Evolutionary conservation across 768 basidiomycete genomes (phyloP), one percentile per base, ranked within the genome.

Genomic region (Collybiopsis confluens): DNA sequence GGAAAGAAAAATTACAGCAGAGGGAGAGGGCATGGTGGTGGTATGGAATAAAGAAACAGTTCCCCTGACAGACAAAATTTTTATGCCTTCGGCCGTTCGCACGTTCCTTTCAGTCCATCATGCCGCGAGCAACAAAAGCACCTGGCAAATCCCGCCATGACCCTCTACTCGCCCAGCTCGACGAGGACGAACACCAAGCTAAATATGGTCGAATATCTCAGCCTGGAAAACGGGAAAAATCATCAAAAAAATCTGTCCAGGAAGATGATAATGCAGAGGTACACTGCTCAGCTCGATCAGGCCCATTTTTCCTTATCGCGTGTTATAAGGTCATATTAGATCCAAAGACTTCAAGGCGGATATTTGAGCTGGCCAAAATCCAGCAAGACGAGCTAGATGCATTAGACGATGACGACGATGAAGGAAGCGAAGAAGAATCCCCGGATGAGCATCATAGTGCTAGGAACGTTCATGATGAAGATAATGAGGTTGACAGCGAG

Each of bases 361-460:
- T 99, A 45, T 88, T 99, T 59, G 89, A 94, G 66, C 82, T 99
- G 52, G 96, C 96, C 15, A 79, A 82, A 64, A 87, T 90, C 61
- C 96, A 99, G 69, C 94, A 98, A 70, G 87, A 92, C 65, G 94
- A 98, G 64, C 69, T 95, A 3, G 83, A 83, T 51, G 77, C 82
- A 60, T 73, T 74, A 16, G 81, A 83, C 26, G 82, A 70, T 38
- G 71, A 76, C 59, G 81, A 82, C 26, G 76, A 82, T 1, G 87
- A 85, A 9, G 81, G 85, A 5, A 76, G 84, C 9, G 79, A 78
- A 5, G 78, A 78, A 24, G 70, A 73, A 4, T 79, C 73, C 28
- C 30, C 30, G 13, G 30, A 5, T 33, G 30, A 33, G 13, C 30
- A 33, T 5, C 5, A 33, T 33, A 13, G 5, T 5, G 30, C 30